A percentile compares a stretch with the other conserved stretches of the same genome.
Conservation (phyloP, 495 filamentous ascomycete genomes). For the Annulohypoxylon moriforme region DNA sequence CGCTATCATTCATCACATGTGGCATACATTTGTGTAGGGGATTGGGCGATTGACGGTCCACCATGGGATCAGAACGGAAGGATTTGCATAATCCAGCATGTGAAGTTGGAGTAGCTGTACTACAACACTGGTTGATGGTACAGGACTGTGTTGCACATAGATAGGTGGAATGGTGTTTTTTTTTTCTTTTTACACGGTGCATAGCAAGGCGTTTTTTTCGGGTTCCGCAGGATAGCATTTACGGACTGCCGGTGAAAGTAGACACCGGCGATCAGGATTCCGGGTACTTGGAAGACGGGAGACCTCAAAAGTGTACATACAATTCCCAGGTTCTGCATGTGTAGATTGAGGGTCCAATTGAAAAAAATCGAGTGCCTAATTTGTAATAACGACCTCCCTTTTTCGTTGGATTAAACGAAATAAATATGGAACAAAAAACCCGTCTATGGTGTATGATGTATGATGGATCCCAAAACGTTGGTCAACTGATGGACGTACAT, state of each 20-base stretch:
- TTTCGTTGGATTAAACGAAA: neutral
- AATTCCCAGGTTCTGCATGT: neutral
- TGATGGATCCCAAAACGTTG: neutral
- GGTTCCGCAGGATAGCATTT: constrained; percentile 32
- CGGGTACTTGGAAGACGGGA: neutral
- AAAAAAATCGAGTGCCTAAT: neutral
- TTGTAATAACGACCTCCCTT: neutral
- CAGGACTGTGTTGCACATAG: neutral
- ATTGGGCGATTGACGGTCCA: neutral
- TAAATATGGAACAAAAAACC: neutral
- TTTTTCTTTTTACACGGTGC: constrained; percentile 17
- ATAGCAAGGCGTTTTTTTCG: constrained; percentile 37
- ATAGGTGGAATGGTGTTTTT: constrained; percentile 19
- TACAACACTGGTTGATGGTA: neutral
- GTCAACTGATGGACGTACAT: neutral
- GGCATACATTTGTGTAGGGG: constrained; percentile 41
- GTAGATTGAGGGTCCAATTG: neutral
- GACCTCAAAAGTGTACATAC: neutral
- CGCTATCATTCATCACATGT: constrained; percentile 45
- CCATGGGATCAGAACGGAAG: neutral
- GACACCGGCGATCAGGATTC: constrained; percentile 22
- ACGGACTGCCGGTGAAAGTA: constrained; percentile 15
- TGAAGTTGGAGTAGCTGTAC: constrained; percentile 4
- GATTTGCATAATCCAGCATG: constrained; percentile 1
- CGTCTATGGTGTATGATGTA: no score